phyloP scores from a whole-genome alignment of 306 rosid genomes.

The Luffa aegyptiaca region DNA sequence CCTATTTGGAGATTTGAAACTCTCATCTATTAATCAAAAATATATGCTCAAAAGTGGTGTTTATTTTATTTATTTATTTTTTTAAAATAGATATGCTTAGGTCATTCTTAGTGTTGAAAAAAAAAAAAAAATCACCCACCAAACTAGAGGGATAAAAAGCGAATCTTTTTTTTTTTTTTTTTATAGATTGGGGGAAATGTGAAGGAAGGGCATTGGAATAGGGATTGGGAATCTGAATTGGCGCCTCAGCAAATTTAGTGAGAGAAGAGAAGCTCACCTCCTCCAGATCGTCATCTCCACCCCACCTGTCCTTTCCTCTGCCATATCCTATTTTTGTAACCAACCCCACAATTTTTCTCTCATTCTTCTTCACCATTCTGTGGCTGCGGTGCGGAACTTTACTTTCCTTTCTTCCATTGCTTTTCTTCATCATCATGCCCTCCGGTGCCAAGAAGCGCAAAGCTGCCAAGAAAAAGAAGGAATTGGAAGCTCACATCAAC shows the following conservation, averaged over 20 bases:
- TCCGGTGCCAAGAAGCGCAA: constrained; percentile 33
- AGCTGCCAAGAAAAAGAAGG: constrained; percentile 33
- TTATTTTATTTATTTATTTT: too few relatives aligned
- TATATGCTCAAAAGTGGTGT: too few relatives aligned
- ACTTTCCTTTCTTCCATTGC: neutral
- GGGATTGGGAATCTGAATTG: constrained; percentile 2
- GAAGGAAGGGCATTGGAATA: neutral
- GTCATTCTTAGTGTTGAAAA: too few relatives aligned
- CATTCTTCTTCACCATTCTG: neutral
- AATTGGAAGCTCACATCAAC: constrained; percentile 29
- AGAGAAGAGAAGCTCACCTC: neutral
- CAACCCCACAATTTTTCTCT: neutral
- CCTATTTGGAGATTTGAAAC: too few relatives aligned
- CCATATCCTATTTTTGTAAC: constrained; percentile 4
- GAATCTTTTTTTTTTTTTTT: neutral
- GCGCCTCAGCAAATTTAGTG: neutral
- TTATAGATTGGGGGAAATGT: neutral
- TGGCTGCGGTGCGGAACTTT: too few relatives aligned
- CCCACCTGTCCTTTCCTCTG: constrained; percentile 3
- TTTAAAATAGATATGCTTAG: too few relatives aligned
- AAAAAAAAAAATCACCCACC: neutral
- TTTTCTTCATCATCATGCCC: constrained; percentile 40
- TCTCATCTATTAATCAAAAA: too few relatives aligned
- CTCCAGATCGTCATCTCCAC: neutral
- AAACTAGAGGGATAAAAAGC: neutral